These are phyloP conservation scores for Pythium sp. DNA, from an alignment of 352 stramenopile species.

Conservation along the genomic window DNA sequence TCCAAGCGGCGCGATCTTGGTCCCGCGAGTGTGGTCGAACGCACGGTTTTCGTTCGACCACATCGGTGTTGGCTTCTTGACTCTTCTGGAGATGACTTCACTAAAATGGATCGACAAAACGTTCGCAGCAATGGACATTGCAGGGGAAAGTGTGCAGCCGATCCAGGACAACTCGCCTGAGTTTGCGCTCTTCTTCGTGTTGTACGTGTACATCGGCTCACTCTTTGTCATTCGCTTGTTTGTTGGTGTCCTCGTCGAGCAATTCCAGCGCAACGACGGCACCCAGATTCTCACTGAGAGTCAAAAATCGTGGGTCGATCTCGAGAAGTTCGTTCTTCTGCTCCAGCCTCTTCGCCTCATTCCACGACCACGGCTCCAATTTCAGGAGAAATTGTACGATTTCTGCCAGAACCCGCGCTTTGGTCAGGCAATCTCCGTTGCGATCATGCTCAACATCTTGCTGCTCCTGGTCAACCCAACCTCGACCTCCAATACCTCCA, in stretches of 20 bases:
- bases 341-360: conserved; percentile 61
- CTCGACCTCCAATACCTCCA: conserved; percentile 18
- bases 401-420: conserved; percentile 66
- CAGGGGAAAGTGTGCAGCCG: conserved; percentile 40
- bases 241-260: conserved; percentile 75
- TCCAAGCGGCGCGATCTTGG: conserved; percentile 38
- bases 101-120: conserved; percentile 81
- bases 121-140: conserved; percentile 76
- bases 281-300: conserved; percentile 77
- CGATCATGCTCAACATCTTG: conserved; percentile 70
- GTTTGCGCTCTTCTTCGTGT: conserved; percentile 65
- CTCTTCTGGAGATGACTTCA: conserved; percentile 77
- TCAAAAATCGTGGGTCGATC: conserved; percentile 78
- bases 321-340: conserved; percentile 77
- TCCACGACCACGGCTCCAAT: conserved; percentile 29
- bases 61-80: conserved; percentile 58
- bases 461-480: conserved; percentile 63
- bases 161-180: conserved; percentile 40
- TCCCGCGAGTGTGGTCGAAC: conserved; percentile 64
- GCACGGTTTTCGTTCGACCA: conserved; percentile 80
- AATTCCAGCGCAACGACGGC: conserved; percentile 83
- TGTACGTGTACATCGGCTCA: conserved; percentile 73
- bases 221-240: conserved; percentile 81
- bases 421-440: conserved; percentile 39
- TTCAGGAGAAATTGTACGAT: conserved; percentile 49